phyloP scores from a whole-genome alignment of 371 early-diverging fungal species.

The Rhizopus arrhizus region DNA sequence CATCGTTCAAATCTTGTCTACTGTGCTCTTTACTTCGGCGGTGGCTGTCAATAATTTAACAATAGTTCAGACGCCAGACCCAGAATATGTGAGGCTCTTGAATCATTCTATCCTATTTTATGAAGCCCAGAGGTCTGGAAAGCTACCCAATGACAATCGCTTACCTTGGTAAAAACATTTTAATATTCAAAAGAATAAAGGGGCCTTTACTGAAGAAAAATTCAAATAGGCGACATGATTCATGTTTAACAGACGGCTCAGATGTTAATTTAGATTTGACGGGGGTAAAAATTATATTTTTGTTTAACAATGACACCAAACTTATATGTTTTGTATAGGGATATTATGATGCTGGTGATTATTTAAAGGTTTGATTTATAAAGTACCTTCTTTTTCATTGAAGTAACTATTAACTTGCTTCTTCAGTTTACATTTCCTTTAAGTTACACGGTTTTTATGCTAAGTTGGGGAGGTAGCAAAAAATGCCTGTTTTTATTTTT shows the following conservation, averaged over 20 bases:
- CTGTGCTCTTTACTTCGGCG: not conserved
- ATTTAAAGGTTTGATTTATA: constrained; percentile 15
- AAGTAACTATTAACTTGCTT: too few relatives aligned
- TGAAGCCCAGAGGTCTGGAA: constrained; percentile 62
- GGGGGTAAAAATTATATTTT: constrained; percentile 27
- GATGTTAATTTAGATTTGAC: constrained; percentile 48
- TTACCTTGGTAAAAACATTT: constrained; percentile 43
- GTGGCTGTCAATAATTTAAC: constrained; percentile 4
- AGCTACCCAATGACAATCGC: constrained; percentile 48
- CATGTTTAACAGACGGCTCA: constrained; percentile 52
- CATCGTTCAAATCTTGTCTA: too few relatives aligned
- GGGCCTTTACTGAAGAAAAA: not conserved
- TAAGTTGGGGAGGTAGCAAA: constrained; percentile 54
- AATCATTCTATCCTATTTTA: constrained; percentile 55
- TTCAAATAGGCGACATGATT: constrained; percentile 52
- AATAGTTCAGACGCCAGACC: constrained; percentile 11
- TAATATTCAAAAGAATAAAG: not conserved
- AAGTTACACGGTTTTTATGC: constrained; percentile 50
- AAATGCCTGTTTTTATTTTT: too few relatives aligned
- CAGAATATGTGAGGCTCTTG: constrained; percentile 26
- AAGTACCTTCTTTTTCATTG: too few relatives aligned
- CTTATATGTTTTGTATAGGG: constrained; percentile 19
- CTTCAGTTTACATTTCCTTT: constrained; percentile 59
- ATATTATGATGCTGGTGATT: constrained; percentile 47
- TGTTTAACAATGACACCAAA: not conserved